A percentile compares a stretch with the other conserved stretches of the same genome.
Evolutionary conservation across 2,329 filamentous ascomycete species (phyloP).

Genomic region (Orbilia ellipsospora): DNA sequence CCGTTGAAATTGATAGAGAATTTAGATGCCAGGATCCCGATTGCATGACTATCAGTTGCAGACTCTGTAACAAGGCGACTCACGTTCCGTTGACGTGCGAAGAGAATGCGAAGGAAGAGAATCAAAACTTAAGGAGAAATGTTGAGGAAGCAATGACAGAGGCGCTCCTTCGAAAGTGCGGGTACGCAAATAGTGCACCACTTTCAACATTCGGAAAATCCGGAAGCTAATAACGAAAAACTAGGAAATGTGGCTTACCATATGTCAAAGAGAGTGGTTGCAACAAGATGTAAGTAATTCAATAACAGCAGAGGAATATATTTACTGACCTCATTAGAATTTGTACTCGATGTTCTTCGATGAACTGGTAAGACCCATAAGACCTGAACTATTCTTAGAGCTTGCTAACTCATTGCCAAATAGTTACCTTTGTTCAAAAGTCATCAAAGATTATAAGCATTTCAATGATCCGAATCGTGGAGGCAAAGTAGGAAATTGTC

Average conservation of each 20-base stretch:
- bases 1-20: constrained; percentile 75
- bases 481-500: constrained; percentile 70
- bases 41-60: constrained; percentile 72
- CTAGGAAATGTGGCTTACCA: constrained; percentile 71
- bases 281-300: constrained; percentile 75
- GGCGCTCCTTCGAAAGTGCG: constrained; percentile 81
- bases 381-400: too few species aligned
- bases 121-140: constrained; percentile 71
- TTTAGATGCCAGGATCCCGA: constrained; percentile 76
- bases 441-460: constrained; percentile 73
- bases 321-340: constrained; percentile 57
- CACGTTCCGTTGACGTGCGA: constrained; percentile 79
- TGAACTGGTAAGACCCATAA: constrained; percentile 67
- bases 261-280: constrained; percentile 84
- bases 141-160: constrained; percentile 88
- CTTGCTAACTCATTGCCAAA: not conserved
- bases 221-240: constrained; percentile 6
- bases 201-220: not conserved
- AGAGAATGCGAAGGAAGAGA: constrained; percentile 72
- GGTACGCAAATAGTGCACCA: constrained; percentile 60
- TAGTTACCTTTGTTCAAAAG: constrained; percentile 77
- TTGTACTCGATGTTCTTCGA: constrained; percentile 71
- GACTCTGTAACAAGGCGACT: constrained; percentile 74
- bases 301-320: not conserved
- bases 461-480: constrained; percentile 70